Base-by-base conservation (phyloP, 1,139 yeast species). In the Candida tropicalis region DNA sequence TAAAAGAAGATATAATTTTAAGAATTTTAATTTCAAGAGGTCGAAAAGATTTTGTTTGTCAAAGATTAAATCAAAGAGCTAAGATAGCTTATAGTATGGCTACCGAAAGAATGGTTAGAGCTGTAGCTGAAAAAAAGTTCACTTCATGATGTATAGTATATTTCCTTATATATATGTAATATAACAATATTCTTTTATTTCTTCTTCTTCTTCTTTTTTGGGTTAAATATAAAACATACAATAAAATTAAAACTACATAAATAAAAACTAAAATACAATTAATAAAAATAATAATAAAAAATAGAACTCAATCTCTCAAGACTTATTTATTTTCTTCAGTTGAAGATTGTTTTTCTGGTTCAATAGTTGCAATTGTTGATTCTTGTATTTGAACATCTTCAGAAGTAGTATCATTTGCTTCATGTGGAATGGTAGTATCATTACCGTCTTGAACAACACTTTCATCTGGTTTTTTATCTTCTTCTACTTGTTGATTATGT, bases 1-100 rank as follows among this genome's bases (percentile, higher is more conserved):
- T 69, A 9, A 78, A 83, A 5, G 90, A 87, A 53, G 87, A 87
- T 56, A 77, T 86, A 10, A 76, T 87, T 23, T 64, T 87, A 44
- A 69, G 95, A 41, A 72, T 86, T 20, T 61, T 87, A 31, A 58
- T 75, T n/a, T 58, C 72, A 13, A 65, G 65, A 48, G 76, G 68
- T 38, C 71, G 73, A 38, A 71, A 67, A 46, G 56, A 65, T 3
- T 75, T 60, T 54, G 81, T 86, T 3, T 73, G 80, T 7, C 68
- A 73, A 49, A 68, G 89, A 42, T 57, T 87, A 38, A 79, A 76
- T 18, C 85, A 81, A 54, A 68, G 91, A 43, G 87, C 82, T 43
- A 68, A 78, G 33, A 65, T 83, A 42, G 81, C 87, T 0, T 82
- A 79, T 50, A 79, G 82, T 36, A 69, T 84, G 37, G 81, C 84